A percentile compares a stretch with the other conserved stretches of the same genome.
These are phyloP conservation scores for Neophaeococcomyces mojaviensis DNA, from an alignment of 2,329 filamentous ascomycete genomes.

Conservation along the genomic window DNA sequence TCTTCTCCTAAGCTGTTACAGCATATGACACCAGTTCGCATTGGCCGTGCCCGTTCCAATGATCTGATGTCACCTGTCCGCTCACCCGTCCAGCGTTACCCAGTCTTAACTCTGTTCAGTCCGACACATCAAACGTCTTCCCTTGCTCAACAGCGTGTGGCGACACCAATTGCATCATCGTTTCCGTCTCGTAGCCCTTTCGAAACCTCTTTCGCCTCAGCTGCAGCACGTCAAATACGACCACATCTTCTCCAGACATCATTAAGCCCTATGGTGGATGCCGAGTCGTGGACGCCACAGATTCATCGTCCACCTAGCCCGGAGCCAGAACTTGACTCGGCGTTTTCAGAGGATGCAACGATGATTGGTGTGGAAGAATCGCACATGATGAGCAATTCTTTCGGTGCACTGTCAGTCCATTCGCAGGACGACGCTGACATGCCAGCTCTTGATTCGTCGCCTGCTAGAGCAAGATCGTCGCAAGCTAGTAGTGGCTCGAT, in stretches of 20 bases:
- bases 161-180: constrained; percentile 17
- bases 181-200: constrained; percentile 13
- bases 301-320: constrained; percentile 18
- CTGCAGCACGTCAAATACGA: constrained; percentile 11
- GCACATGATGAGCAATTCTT: constrained; percentile 9
- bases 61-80: constrained; percentile 17
- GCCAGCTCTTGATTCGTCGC: constrained; percentile 2
- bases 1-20: constrained; percentile 10
- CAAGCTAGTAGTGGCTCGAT: background rate
- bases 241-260: constrained; percentile 10
- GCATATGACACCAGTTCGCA: constrained; percentile 5
- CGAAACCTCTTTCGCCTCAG: constrained; percentile 15
- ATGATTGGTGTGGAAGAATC: constrained; percentile 15
- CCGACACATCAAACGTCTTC: background rate
- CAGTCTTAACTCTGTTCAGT: constrained; percentile 11
- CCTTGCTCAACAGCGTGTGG: constrained; percentile 17
- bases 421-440: constrained; percentile 2
- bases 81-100: constrained; percentile 12
- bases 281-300: constrained; percentile 20
- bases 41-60: constrained; percentile 21
- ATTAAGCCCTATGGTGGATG: constrained; percentile 22
- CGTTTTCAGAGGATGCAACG: constrained; percentile 14
- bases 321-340: background rate
- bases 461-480: background rate
- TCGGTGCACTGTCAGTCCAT: constrained; percentile 4